Evolutionary conservation across 352 stramenopile genomes (phyloP), one percentile per base, ranked within the genome.

Genomic region (Globisporangium splendens): DNA sequence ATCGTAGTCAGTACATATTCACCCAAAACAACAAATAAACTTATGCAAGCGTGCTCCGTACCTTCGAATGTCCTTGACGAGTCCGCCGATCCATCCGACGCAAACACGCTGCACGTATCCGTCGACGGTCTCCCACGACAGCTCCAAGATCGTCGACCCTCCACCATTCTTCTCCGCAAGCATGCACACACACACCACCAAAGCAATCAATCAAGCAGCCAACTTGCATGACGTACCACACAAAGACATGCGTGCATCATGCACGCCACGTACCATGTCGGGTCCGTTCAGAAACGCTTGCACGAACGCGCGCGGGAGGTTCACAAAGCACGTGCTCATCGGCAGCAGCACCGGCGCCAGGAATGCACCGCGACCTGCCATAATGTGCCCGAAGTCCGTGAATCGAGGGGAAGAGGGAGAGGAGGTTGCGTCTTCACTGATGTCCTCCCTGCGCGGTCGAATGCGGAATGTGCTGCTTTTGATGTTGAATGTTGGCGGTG

Each of bases 121-220:
- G n/a, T 92, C 83, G 15, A 83, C 52, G 8, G 83, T 88, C 65
- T 90, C 80, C 83, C 83, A 92, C 43, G 80, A 89, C 28, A 92
- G 58, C 59, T 88, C 79, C 24, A 95, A 49, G 44, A 95, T 71
- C n/a, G 71, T 83, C 13, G 85, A 62, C 10, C 79, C 83, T 10
- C 55, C 62, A 13, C 56, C 73, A 28, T 62, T 38, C 77, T 86
- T 44, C 8, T 18, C 20, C 7, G 12, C 42, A 58, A 22, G 49
- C 24, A 18, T 53, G 53, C 46, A 17, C n/a, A 53, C 3, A 39
- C 44, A 31, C 6, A 28, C 13, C n/a, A n/a, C 12, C 14, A 31
- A 42, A 49, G 2, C 38, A 39, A 24, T 1, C 6, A 38, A 33
- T 58, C 31, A n/a, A n/a, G n/a, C n/a, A 53, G 50, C 20, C 48